Base-by-base conservation (phyloP, 2,329 filamentous ascomycete species). In the Cladophialophora bantiana region DNA sequence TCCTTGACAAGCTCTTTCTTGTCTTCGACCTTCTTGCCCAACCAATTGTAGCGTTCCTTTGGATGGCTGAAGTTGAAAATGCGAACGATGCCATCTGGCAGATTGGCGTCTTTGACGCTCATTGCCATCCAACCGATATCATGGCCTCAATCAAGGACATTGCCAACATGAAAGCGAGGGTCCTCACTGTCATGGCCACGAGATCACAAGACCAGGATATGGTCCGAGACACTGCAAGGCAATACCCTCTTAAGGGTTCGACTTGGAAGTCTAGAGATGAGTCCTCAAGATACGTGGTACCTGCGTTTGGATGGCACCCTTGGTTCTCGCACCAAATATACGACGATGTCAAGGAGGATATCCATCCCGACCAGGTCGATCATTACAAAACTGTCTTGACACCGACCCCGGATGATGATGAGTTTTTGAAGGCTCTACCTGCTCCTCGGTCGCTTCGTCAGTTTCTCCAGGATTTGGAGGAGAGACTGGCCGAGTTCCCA, bases 251-350 rank as follows among this genome's bases (percentile, higher is more conserved):
- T 20, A 31, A 62, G 2, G 52, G 64, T 10, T 42, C 56, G 20
- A 58, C 52, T 5, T 18, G 31, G 9, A 62, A 65, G 56, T 45
- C 60, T 12, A 45, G 67, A 57, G 59, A 63, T 20, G 61, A 58
- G n/a, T 70, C 36, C 31, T 65, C 65, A n/a, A 79, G 81, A 68
- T 82, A 81, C 65, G 77, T 89, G 32, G 73, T 89, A 0, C 88
- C 88, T 0, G 86, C 85, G 59, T 90, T 89, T 74, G 88, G 88
- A 42, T 90, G 88, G 88, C 88, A 90, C 76, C 88, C 88, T 0
- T 90, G 88, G 88, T 89, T 89, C 74, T 86, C 87, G 0, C 83
- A 90, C 73, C 85, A 88, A 67, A 83, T 89, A 73, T 82, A 83
- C 70, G 79, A 83, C 70, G 80, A 86, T 61, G 36, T 61, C 18